These are phyloP conservation scores for Apiospora hydei DNA, from an alignment of 2,329 filamentous ascomycete genomes.

Conservation along the genomic window DNA sequence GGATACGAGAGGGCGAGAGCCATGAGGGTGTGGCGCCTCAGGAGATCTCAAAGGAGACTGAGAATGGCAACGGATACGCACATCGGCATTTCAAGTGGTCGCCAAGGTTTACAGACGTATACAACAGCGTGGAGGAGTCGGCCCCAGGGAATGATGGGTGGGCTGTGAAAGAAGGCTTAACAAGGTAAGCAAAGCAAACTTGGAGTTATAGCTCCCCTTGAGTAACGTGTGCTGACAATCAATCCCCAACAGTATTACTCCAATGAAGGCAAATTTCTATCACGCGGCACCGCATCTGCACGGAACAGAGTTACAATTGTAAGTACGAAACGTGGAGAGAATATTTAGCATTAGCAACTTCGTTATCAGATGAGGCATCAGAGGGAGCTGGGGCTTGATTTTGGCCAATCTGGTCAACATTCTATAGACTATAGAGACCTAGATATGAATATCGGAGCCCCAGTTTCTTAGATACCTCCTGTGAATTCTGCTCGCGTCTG, in stretches of 20 bases:
- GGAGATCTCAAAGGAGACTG: conserved; percentile 32
- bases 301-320: conserved; percentile 81
- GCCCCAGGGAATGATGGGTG: conserved; percentile 89
- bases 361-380: not conserved
- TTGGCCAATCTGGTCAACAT: conserved; percentile 23
- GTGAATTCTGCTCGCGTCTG: not conserved
- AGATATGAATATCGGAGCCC: conserved; percentile 33
- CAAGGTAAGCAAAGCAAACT: conserved; percentile 65
- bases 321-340: conserved; percentile 52
- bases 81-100: conserved; percentile 97
- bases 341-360: not conserved
- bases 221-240: not conserved
- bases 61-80: conserved; percentile 56
- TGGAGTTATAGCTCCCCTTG: not conserved
- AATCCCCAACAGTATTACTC: conserved; percentile 72
- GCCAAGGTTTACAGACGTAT: conserved; percentile 85
- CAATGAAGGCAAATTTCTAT: conserved; percentile 92
- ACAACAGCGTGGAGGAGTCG: conserved; percentile 82
- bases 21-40: conserved; percentile 35
- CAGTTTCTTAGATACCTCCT: not conserved
- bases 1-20: conserved; percentile 69
- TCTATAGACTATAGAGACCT: conserved; percentile 39
- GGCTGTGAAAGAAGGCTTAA: conserved; percentile 86
- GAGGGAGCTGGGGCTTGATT: conserved; percentile 12
- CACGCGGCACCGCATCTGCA: conserved; percentile 70